phyloP scores from a whole-genome alignment of 148 eudicot species.

The Camellia lanceoleosa region DNA sequence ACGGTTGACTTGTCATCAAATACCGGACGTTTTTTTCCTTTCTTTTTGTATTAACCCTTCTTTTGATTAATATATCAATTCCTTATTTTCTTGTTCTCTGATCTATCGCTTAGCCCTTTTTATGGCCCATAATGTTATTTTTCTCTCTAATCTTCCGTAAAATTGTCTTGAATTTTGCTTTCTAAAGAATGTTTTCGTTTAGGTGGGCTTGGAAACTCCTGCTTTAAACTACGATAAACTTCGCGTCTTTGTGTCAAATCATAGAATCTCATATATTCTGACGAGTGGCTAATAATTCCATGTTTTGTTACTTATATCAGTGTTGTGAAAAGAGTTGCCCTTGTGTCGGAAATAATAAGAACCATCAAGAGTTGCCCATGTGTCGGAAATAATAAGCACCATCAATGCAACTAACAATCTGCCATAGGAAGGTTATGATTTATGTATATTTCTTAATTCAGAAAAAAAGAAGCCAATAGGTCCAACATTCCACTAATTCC shows the following conservation, averaged over 20 bases:
- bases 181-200: not conserved
- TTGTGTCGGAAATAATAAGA: no score
- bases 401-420: not conserved
- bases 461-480: not conserved
- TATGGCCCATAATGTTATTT: not conserved
- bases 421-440: not conserved
- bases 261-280: no score
- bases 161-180: not conserved
- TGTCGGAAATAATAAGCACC: not conserved
- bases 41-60: no score
- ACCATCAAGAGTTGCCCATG: no score
- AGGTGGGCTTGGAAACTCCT: not conserved
- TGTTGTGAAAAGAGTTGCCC: no score
- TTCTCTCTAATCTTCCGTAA: no score
- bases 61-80: no score
- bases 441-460: not conserved
- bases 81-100: no score
- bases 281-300: no score
- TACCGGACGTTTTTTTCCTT: not conserved
- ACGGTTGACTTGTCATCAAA: not conserved
- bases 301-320: not conserved
- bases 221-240: no score
- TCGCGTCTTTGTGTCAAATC: no score
- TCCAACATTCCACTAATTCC: not conserved
- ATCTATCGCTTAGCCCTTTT: no score